Conservation (phyloP, 192 early-diverging fungal species). For the Coemansia sp. region DNA sequence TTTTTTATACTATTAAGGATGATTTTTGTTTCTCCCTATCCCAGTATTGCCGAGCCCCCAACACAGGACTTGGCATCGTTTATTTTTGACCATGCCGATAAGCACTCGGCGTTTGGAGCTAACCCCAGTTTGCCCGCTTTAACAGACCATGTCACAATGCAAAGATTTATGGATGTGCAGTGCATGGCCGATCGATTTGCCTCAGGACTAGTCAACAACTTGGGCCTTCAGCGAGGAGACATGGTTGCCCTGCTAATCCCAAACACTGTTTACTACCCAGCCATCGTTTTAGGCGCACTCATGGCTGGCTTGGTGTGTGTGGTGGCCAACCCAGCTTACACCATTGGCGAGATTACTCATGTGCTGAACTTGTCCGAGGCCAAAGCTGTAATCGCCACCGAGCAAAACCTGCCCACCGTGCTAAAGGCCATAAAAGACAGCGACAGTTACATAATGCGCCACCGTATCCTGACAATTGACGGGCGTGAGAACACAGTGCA, state of each 20-base stretch:
- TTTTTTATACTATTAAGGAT: conserved; percentile 14
- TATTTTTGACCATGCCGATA: conserved; percentile 29
- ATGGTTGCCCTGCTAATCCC: conserved; percentile 72
- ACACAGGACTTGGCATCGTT: conserved; percentile 49
- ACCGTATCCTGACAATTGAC: conserved; percentile 38
- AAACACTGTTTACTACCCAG: conserved; percentile 71
- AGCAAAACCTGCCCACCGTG: conserved; percentile 21
- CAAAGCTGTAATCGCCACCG: conserved; percentile 65
- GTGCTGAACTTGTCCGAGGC: conserved; percentile 76
- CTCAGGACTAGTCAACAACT: conserved; percentile 46
- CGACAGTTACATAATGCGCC: conserved; percentile 27
- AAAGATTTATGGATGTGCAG: conserved; percentile 38
- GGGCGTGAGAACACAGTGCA: conserved; percentile 14
- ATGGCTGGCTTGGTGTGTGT: conserved; percentile 71
- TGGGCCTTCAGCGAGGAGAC: conserved; percentile 70
- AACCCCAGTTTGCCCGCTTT: conserved; percentile 32
- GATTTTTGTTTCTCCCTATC: conserved; percentile 44
- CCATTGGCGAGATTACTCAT: conserved; percentile 72
- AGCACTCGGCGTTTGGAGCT: conserved; percentile 32
- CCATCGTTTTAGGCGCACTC: conserved; percentile 66
- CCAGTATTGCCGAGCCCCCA: conserved; percentile 25
- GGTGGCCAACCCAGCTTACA: conserved; percentile 83
- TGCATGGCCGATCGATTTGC: conserved; percentile 24
- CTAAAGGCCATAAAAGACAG: conserved; percentile 22
- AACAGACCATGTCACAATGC: conserved; percentile 15